Base-by-base conservation (phyloP, 192 early-diverging fungal species). In the Linnemannia zychae region DNA sequence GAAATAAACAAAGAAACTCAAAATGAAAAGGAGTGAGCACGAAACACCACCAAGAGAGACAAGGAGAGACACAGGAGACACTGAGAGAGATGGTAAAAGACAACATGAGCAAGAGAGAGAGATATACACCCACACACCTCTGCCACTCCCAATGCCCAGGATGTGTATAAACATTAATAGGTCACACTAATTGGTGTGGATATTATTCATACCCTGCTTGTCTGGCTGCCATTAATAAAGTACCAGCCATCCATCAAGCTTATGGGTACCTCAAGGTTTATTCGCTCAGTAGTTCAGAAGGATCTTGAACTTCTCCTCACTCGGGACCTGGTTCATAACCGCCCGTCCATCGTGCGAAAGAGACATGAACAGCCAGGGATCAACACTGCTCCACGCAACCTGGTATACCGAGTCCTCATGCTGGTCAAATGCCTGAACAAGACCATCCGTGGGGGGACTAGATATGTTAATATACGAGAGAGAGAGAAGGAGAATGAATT, bases 351-450 rank as follows among this genome's bases (percentile, higher is more conserved):
- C 97, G 87, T 97, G 96, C 34, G 97, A 98, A 34, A 98, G 81
- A 4, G 97, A 98, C 24, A 95, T 94, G 91, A 98, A 99, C 17
- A 97, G 90, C 98, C 98, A 99, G 1, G 97, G 95, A 87, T 98
- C 97, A 1, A 93, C 93, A 7, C 88, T 88, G 67, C 97, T 98
- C 98, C 98, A 99, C 24, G 94, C 92, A 4, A 94, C 94, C 7
- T 95, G 88, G 79, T 98, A 98, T 4, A 99, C 97, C 77, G 95
- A 96, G 68, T 98, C 96, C 84, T 99, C 97, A 86, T 98, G 98
- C 79, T 98, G 96, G 46, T 98, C 96, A 80, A 93, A 98, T n/a
- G 95, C 93, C 9, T 91, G 90, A 22, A 98, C 91, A 65, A 99
- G 90, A 1, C 96, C 96, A 86, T 99, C 98, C 2, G 91, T 88